Conservation (phyloP, 2,329 filamentous ascomycete species). For the Diaporthe sp. region DNA sequence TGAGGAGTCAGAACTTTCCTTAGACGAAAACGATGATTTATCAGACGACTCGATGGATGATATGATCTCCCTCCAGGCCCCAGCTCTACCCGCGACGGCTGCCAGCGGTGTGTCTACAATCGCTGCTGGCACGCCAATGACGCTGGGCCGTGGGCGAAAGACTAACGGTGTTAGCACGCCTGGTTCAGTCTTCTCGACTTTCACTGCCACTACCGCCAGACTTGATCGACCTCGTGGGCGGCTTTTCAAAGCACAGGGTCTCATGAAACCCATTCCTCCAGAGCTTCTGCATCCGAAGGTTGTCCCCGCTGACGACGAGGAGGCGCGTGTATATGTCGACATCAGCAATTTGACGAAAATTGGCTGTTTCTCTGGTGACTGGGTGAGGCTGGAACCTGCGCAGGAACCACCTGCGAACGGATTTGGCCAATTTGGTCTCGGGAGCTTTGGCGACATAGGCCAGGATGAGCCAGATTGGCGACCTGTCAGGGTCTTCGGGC, state of each 20-base stretch:
- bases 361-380: slow-evolving; percentile 97
- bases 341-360: slow-evolving; percentile 88
- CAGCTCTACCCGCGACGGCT: slow-evolving; percentile 81
- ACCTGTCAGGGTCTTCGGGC: slow-evolving; percentile 87
- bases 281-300: slow-evolving; percentile 90
- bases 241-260: slow-evolving; percentile 85
- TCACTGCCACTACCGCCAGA: slow-evolving; percentile 86
- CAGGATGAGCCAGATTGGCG: slow-evolving; percentile 79
- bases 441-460: slow-evolving; percentile 75
- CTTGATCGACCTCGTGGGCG: slow-evolving; percentile 81
- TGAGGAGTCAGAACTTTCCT: slow-evolving; percentile 72
- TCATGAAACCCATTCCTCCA: slow-evolving; percentile 79
- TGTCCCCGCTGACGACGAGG: slow-evolving; percentile 82
- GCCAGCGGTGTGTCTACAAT: slow-evolving; percentile 85
- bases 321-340: slow-evolving; percentile 91
- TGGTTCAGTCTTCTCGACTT: slow-evolving; percentile 89
- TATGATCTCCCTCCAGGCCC: slow-evolving; percentile 89
- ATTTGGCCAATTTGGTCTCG: slow-evolving; percentile 76
- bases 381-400: slow-evolving; percentile 87
- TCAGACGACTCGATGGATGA: slow-evolving; percentile 95
- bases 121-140: slow-evolving; percentile 85
- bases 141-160: slow-evolving; percentile 73
- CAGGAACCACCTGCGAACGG: slow-evolving; percentile 80
- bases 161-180: slow-evolving; percentile 85
- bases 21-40: slow-evolving; percentile 79